phyloP scores from a whole-genome alignment of 345 rosid genomes.

The Lagerstroemia speciosa region DNA sequence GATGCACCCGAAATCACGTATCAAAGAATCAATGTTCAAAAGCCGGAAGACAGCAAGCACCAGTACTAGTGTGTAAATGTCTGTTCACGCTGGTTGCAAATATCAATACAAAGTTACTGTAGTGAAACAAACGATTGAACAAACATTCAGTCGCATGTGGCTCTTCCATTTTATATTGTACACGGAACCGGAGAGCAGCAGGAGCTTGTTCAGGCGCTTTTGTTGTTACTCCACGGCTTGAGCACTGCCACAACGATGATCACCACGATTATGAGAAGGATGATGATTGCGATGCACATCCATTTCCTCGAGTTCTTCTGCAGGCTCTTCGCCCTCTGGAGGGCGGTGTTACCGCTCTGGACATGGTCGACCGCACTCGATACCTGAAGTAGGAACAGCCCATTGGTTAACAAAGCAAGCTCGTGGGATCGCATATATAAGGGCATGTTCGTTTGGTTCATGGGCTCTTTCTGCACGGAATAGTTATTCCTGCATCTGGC shows the following conservation, averaged over 20 bases:
- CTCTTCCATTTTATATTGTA: not conserved
- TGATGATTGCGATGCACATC: constrained; percentile 81
- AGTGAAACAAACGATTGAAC: not conserved
- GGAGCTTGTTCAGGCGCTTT: constrained; percentile 41
- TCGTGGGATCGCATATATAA: too few species aligned
- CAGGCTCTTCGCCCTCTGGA: constrained; percentile 56
- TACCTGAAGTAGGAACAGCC: constrained; percentile 32
- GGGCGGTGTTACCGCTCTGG: constrained; percentile 64
- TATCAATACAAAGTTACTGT: not conserved
- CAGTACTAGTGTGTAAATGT: not conserved
- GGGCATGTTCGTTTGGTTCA: not conserved
- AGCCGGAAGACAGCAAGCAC: not conserved
- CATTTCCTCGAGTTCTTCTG: constrained; percentile 85
- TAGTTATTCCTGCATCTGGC: too few species aligned
- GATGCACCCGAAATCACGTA: not conserved
- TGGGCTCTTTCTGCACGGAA: too few species aligned
- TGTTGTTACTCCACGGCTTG: constrained; percentile 73
- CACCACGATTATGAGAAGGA: constrained; percentile 66
- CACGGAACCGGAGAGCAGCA: not conserved
- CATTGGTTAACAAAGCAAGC: not conserved
- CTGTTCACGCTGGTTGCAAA: not conserved
- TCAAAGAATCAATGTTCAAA: too few species aligned
- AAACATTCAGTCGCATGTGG: not conserved
- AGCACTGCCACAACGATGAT: constrained; percentile 56
- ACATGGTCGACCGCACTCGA: constrained; percentile 91